These are phyloP conservation scores for Arthroderma sp. DNA, from an alignment of 2,329 filamentous ascomycete genomes.

Conservation along the genomic window DNA sequence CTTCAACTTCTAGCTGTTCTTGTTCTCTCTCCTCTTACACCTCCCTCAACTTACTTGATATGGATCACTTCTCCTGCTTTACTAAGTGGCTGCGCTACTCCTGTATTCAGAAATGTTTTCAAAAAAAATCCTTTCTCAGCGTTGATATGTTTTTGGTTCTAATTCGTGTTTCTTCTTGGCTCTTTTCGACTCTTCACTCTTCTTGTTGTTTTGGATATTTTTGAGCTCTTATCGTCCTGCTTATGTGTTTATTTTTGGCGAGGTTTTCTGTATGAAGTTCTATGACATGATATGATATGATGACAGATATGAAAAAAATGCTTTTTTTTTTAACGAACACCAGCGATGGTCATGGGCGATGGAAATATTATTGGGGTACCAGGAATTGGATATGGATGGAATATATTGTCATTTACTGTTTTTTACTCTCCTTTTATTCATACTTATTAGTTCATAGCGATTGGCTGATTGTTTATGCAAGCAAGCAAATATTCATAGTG, in stretches of 20 bases:
- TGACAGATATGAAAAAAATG: slow-evolving; percentile 3
- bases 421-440: too few species aligned
- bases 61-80: too few species aligned
- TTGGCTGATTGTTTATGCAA: background rate
- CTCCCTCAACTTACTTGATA: too few species aligned
- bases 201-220: slow-evolving; percentile 2
- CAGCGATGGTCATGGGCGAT: slow-evolving; percentile 1
- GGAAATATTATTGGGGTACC: background rate
- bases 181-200: slow-evolving; percentile 9
- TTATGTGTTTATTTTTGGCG: slow-evolving; percentile 1
- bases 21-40: too few species aligned
- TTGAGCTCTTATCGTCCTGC: background rate
- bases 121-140: too few species aligned
- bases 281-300: slow-evolving; percentile 3
- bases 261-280: slow-evolving; percentile 3
- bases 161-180: slow-evolving; percentile 9
- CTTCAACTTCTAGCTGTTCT: too few species aligned
- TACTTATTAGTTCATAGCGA: too few species aligned
- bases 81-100: too few species aligned
- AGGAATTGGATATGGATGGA: background rate
- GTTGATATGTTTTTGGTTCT: slow-evolving; percentile 19
- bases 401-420: background rate
- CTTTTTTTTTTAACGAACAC: background rate
- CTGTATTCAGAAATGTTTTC: too few species aligned
- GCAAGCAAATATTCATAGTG: background rate